Conservation (phyloP, 2,329 filamentous ascomycete species). For the Beauveria rudraprayagi region DNA sequence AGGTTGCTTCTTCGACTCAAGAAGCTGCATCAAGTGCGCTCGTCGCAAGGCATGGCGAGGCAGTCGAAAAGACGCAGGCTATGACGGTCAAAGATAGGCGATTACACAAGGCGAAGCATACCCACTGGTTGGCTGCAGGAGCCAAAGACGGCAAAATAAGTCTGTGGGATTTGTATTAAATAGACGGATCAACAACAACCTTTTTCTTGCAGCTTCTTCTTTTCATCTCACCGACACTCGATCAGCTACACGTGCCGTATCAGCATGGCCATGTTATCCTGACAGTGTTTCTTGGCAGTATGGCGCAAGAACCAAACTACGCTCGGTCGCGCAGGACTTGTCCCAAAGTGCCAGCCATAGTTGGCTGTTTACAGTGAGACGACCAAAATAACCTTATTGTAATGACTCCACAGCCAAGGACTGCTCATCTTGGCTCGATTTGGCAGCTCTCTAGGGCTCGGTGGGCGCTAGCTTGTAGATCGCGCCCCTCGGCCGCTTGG, state of each 20-base stretch:
- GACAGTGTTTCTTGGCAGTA: too few relatives aligned
- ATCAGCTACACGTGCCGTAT: neutral
- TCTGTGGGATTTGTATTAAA: conserved; percentile 84
- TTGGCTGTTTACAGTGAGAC: too few relatives aligned
- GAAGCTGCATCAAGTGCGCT: neutral
- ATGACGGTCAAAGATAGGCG: conserved; percentile 53
- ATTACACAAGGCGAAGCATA: conserved; percentile 53
- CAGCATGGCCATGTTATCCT: too few relatives aligned
- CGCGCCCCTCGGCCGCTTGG: neutral
- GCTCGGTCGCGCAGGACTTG: neutral
- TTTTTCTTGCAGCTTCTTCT: neutral
- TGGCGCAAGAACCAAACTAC: too few relatives aligned
- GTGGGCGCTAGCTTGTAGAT: neutral
- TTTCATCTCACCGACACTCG: neutral
- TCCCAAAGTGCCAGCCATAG: neutral
- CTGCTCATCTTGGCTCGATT: neutral
- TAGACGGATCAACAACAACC: neutral
- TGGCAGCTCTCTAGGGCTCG: neutral
- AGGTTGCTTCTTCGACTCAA: neutral
- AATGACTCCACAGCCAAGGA: neutral
- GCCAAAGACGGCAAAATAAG: conserved; percentile 94
- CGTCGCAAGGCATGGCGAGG: conserved; percentile 8
- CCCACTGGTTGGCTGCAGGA: conserved; percentile 85
- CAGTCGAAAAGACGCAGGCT: neutral
- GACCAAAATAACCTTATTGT: too few relatives aligned